A percentile compares a stretch with the other conserved stretches of the same genome.
These are phyloP conservation scores for Byssothecium circinans DNA, from an alignment of 2,329 filamentous ascomycete genomes.

Conservation along the genomic window DNA sequence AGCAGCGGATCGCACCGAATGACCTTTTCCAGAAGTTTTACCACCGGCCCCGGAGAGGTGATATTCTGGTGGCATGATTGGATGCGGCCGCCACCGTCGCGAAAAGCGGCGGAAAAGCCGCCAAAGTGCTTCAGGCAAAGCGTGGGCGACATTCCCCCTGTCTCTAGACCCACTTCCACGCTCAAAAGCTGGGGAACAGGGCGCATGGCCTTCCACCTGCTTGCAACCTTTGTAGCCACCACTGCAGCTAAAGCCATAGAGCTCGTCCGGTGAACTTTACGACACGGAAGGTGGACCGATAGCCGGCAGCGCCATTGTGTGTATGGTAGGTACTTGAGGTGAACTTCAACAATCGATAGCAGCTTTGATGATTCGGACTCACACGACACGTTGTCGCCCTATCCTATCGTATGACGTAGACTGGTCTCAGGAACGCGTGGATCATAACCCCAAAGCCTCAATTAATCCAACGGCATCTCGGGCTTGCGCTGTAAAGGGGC, in stretches of 20 bases:
- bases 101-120: background rate
- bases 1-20: conserved; percentile 17
- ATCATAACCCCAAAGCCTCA: conserved; percentile 16
- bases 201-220: too few relatives aligned
- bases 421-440: conserved; percentile 9
- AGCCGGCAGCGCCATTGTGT: too few relatives aligned
- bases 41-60: conserved; percentile 32
- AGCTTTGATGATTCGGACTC: background rate
- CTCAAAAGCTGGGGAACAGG: background rate
- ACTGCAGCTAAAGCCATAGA: background rate
- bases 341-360: background rate
- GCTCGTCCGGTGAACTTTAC: background rate
- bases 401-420: background rate
- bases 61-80: conserved; percentile 1
- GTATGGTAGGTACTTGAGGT: background rate
- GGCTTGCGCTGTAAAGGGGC: background rate
- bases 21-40: conserved; percentile 24
- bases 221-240: too few relatives aligned
- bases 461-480: conserved; percentile 8
- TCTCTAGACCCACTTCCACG: background rate
- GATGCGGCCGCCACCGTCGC: background rate
- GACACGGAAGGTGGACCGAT: background rate
- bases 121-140: too few relatives aligned
- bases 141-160: too few relatives aligned
- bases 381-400: background rate